These are phyloP conservation scores for Claviceps citrina DNA, from an alignment of 2,329 filamentous ascomycete genomes.

Conservation along the genomic window DNA sequence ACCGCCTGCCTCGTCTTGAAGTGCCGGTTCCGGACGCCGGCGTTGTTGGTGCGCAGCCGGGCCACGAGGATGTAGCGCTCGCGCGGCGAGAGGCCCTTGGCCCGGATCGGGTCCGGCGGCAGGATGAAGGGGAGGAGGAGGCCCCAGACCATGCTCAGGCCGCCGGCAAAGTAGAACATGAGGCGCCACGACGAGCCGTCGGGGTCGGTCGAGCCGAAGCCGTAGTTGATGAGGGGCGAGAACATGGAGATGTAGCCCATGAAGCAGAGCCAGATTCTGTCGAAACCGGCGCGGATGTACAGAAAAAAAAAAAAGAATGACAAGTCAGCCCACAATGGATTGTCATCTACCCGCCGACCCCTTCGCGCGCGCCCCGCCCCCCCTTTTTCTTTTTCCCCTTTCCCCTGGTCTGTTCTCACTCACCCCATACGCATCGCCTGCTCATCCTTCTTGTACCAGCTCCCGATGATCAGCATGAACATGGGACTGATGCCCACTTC, in stretches of 20 bases:
- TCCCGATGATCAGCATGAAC: slow-evolving; percentile 10
- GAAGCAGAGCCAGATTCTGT: slow-evolving; percentile 15
- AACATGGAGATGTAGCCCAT: slow-evolving; percentile 48
- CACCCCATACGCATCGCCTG: slow-evolving; percentile 24
- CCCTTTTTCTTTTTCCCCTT: not conserved
- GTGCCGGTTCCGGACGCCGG: slow-evolving; percentile 12
- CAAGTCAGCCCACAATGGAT: too few species aligned
- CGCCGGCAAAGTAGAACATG: slow-evolving; percentile 44
- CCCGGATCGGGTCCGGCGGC: slow-evolving; percentile 45
- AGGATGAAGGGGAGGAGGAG: slow-evolving; percentile 40
- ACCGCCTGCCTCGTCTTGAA: slow-evolving; percentile 30
- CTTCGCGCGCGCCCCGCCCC: too few species aligned
- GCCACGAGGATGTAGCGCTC: slow-evolving; percentile 29
- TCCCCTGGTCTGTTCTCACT: not conserved
- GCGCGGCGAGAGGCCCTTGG: slow-evolving; percentile 37
- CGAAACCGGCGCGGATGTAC: too few species aligned
- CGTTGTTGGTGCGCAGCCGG: slow-evolving; percentile 11
- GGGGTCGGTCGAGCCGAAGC: slow-evolving; percentile 39
- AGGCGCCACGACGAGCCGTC: slow-evolving; percentile 37
- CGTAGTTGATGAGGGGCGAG: slow-evolving; percentile 43
- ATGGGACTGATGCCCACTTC: slow-evolving; percentile 20
- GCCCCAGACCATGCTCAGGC: slow-evolving; percentile 37
- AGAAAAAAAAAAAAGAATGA: too few species aligned
- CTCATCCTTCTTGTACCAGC: slow-evolving; percentile 7
- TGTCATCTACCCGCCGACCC: too few species aligned